These are phyloP conservation scores for Phytophthora podocarpi DNA, from an alignment of 352 stramenopile species.

Conservation along the genomic window DNA sequence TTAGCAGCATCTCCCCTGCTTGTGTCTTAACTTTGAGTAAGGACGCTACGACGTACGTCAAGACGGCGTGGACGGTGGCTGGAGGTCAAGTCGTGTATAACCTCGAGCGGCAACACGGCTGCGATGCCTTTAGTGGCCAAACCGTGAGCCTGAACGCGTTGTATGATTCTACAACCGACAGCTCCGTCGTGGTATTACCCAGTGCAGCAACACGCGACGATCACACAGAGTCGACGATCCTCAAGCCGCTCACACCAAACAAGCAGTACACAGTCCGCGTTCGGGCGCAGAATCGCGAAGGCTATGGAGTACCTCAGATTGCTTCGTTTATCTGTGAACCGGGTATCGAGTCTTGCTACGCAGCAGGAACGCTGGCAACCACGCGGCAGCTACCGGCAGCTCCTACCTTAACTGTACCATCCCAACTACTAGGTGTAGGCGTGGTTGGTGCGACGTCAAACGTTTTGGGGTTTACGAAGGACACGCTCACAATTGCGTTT, in stretches of 20 bases:
- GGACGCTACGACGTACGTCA: slow-evolving; percentile 24
- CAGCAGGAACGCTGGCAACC: slow-evolving; percentile 27
- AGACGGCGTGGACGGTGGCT: slow-evolving; percentile 40
- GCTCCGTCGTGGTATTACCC: slow-evolving; percentile 41
- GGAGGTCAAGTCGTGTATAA: slow-evolving; percentile 48
- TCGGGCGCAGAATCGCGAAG: slow-evolving; percentile 86
- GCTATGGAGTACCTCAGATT: slow-evolving; percentile 55
- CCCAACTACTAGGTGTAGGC: slow-evolving; percentile 43
- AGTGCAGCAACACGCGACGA: background rate
- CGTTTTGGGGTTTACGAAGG: slow-evolving; percentile 67
- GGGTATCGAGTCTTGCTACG: slow-evolving; percentile 82
- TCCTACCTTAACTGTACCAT: slow-evolving; percentile 52
- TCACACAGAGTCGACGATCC: slow-evolving; percentile 5
- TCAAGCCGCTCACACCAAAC: slow-evolving; percentile 50
- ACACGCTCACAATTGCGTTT: slow-evolving; percentile 65
- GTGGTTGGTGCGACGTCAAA: slow-evolving; percentile 42
- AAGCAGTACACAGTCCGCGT: slow-evolving; percentile 82
- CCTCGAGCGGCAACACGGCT: slow-evolving; percentile 51
- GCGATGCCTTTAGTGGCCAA: slow-evolving; percentile 54
- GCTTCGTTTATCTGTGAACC: slow-evolving; percentile 89
- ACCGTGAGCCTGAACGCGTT: slow-evolving; percentile 48
- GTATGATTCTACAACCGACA: slow-evolving; percentile 48
- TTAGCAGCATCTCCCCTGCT: slow-evolving; percentile 47
- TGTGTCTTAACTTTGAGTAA: slow-evolving; percentile 60
- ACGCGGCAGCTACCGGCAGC: slow-evolving; percentile 66